Evolutionary conservation across 2,329 filamentous ascomycete genomes (phyloP).

Genomic region (Paecilomyces sp.): DNA sequence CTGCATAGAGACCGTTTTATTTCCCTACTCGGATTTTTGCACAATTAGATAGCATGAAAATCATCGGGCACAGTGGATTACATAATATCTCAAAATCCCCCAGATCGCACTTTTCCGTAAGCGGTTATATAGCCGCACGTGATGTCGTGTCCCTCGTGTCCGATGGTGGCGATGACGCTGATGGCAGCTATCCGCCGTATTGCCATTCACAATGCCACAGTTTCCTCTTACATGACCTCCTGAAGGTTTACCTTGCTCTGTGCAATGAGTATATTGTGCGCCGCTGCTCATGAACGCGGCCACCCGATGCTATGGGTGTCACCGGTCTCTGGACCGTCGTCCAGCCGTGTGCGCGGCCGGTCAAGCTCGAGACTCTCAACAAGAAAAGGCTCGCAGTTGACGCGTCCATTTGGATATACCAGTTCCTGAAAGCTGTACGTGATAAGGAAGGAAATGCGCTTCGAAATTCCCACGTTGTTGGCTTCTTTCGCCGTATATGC

Average conservation of each 20-base stretch:
- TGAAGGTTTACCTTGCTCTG: not conserved
- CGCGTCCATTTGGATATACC: conserved; percentile 99
- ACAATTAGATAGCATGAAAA: not conserved
- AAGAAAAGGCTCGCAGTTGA: conserved; percentile 94
- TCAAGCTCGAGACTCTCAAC: conserved; percentile 93
- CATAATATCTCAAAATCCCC: conserved; percentile 6
- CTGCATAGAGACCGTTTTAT: not conserved
- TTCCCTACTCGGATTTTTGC: not conserved
- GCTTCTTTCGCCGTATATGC: conserved; percentile 97
- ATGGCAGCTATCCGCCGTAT: not conserved
- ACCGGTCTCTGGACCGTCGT: conserved; percentile 96
- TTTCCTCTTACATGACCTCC: not conserved
- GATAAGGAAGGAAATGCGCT: conserved; percentile 97
- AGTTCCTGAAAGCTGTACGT: conserved; percentile 96
- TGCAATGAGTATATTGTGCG: not conserved
- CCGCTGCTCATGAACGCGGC: not conserved
- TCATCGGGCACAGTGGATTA: conserved; percentile 10
- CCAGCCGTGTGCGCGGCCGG: conserved; percentile 89
- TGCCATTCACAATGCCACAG: not conserved
- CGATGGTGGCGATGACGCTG: not conserved
- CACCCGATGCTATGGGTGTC: conserved; percentile 67
- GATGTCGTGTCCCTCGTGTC: conserved; percentile 9
- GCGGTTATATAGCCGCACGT: conserved; percentile 14
- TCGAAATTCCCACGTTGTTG: conserved; percentile 90
- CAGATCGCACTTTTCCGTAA: conserved; percentile 9